These are phyloP conservation scores for Skeletonema grethae DNA, from an alignment of 108 stramenopile genomes.

Conservation along the genomic window DNA sequence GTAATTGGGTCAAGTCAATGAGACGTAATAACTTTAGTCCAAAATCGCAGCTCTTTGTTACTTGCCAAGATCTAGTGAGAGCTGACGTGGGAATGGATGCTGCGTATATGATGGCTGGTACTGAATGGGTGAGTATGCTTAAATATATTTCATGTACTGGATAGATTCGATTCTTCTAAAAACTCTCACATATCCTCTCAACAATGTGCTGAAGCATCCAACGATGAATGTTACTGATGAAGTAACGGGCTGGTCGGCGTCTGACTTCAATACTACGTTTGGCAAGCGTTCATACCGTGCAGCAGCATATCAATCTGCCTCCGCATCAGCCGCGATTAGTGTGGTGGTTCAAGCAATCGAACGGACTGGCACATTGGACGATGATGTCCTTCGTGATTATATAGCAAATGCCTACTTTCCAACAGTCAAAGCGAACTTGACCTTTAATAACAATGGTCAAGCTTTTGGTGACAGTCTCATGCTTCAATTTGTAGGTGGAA, in stretches of 20 bases:
- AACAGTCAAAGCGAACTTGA: constrained; percentile 24
- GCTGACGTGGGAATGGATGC: too few relatives aligned
- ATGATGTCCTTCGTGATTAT: neutral
- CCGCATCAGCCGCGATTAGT: constrained; percentile 6
- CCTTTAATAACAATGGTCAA: constrained; percentile 32
- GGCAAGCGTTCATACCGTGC: constrained; percentile 1
- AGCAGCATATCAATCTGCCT: constrained; percentile 30
- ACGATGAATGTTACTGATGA: constrained; percentile 13
- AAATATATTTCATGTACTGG: too few relatives aligned
- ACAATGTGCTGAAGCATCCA: too few relatives aligned
- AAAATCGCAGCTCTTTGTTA: constrained; percentile 32
- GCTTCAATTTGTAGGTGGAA: constrained; percentile 17
- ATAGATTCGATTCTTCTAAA: too few relatives aligned
- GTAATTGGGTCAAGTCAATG: constrained; percentile 21
- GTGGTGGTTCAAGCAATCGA: constrained; percentile 26
- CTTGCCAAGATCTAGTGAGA: too few relatives aligned
- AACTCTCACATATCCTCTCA: too few relatives aligned
- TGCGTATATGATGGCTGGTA: too few relatives aligned
- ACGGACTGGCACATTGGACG: neutral
- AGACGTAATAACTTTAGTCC: constrained; percentile 13
- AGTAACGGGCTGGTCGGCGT: constrained; percentile 18
- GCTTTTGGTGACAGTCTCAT: neutral
- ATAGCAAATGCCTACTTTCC: constrained; percentile 12
- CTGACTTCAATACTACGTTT: constrained; percentile 7
- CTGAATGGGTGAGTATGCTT: too few relatives aligned